phyloP scores from a whole-genome alignment of 441 rosid species.

The Aleurites moluccanus region DNA sequence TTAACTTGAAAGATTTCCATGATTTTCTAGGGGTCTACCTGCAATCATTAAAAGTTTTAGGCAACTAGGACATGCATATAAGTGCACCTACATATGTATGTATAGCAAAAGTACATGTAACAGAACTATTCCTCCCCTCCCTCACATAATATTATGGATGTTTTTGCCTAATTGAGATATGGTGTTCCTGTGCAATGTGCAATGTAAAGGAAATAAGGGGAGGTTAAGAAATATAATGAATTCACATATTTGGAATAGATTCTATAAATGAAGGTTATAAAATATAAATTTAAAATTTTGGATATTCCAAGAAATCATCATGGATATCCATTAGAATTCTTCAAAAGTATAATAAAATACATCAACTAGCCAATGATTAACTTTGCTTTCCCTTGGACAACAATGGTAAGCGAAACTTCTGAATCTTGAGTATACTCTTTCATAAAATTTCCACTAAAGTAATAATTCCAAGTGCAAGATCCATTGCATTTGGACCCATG shows the following conservation, averaged over 20 bases:
- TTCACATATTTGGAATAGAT: neutral
- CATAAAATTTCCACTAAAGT: neutral
- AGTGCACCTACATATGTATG: neutral
- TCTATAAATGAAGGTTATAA: neutral
- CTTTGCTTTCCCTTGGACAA: too few species aligned
- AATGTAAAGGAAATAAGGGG: neutral
- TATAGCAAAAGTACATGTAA: neutral
- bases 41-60: neutral
- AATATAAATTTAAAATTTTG: neutral
- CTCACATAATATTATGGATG: neutral
- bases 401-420: neutral
- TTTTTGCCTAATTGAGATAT: neutral
- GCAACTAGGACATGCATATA: neutral
- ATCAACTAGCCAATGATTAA: neutral
- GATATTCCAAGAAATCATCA: neutral
- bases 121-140: too few species aligned
- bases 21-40: constrained; percentile 8
- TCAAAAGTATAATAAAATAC: neutral
- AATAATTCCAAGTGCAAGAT: neutral
- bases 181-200: neutral
- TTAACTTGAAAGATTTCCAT: constrained; percentile 16
- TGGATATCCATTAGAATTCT: neutral
- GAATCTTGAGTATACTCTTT: neutral
- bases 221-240: neutral
- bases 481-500: neutral